These are phyloP conservation scores for Beauveria rudraprayagi DNA, from an alignment of 2,329 filamentous ascomycete genomes.

Conservation along the genomic window DNA sequence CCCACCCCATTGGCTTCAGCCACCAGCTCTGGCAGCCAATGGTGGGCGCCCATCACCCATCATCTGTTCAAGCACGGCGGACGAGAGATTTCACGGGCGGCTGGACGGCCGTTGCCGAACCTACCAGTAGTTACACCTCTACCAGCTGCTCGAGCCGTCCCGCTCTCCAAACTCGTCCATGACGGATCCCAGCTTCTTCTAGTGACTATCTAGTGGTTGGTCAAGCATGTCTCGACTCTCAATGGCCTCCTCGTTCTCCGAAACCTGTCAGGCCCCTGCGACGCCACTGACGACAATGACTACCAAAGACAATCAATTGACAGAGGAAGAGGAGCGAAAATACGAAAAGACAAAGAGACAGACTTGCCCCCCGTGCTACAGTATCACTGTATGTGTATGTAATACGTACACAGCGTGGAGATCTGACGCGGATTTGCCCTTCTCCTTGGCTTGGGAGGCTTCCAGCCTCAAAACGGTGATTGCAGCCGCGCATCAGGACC, in stretches of 20 bases:
- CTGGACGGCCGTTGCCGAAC: not conserved
- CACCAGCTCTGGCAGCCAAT: not conserved
- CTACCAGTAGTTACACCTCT: not conserved
- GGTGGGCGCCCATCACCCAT: not conserved
- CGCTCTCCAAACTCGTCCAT: not conserved
- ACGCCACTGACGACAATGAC: not conserved
- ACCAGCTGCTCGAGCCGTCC: not conserved
- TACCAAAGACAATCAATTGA: not conserved
- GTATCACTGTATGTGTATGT: not conserved
- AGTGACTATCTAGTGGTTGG: not conserved
- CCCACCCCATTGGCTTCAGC: not conserved
- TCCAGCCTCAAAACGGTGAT: slow-evolving; percentile 6
- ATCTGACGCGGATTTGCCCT: not conserved
- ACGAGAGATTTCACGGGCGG: not conserved
- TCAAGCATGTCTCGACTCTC: slow-evolving; percentile 6
- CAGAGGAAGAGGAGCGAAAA: not conserved
- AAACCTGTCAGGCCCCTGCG: not conserved
- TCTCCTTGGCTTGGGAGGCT: not conserved
- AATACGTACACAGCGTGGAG: not conserved
- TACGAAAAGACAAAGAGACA: not conserved
- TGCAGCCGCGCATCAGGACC: slow-evolving; percentile 7
- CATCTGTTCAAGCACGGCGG: not conserved
- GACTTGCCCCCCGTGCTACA: not conserved
- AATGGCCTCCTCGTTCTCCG: not conserved
- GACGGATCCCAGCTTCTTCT: not conserved